Conservation (phyloP, 495 filamentous ascomycete species). For the Daldinia vernicosa region DNA sequence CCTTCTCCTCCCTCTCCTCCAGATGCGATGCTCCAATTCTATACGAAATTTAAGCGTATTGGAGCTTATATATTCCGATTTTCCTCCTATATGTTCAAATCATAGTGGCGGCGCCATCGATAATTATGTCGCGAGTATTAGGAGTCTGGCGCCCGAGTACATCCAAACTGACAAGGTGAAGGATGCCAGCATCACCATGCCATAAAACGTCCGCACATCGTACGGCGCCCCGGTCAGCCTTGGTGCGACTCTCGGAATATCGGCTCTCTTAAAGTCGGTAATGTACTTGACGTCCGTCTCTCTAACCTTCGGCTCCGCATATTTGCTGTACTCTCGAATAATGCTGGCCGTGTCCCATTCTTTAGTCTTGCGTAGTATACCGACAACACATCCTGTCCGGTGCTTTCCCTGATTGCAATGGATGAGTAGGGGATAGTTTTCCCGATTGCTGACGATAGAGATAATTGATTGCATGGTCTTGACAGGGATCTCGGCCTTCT, state of each 20-base stretch:
- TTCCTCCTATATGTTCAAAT: not conserved
- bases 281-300: conserved; percentile 63
- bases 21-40: conserved; percentile 3
- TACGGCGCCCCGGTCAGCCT: not conserved
- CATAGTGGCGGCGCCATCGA: not conserved
- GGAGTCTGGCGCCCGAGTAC: conserved; percentile 18
- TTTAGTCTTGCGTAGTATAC: conserved; percentile 70
- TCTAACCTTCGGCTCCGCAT: conserved; percentile 70
- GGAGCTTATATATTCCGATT: not conserved
- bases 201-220: conserved; percentile 22
- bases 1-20: not conserved
- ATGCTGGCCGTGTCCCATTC: conserved; percentile 67
- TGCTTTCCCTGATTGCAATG: conserved; percentile 95
- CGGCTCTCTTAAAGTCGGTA: conserved; percentile 48
- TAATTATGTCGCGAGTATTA: conserved; percentile 13
- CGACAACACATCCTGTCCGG: conserved; percentile 84
- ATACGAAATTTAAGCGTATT: not conserved
- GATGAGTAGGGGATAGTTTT: conserved; percentile 78
- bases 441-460: conserved; percentile 67
- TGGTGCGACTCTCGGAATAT: conserved; percentile 19
- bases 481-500: conserved; percentile 71
- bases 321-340: conserved; percentile 72
- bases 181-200: conserved; percentile 32
- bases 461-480: conserved; percentile 70
- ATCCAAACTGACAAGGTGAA: conserved; percentile 35